Evolutionary conservation across 176 grass and related monocot genomes (phyloP), one percentile per base, ranked within the genome.

Genomic region (Raddia distichophylla): DNA sequence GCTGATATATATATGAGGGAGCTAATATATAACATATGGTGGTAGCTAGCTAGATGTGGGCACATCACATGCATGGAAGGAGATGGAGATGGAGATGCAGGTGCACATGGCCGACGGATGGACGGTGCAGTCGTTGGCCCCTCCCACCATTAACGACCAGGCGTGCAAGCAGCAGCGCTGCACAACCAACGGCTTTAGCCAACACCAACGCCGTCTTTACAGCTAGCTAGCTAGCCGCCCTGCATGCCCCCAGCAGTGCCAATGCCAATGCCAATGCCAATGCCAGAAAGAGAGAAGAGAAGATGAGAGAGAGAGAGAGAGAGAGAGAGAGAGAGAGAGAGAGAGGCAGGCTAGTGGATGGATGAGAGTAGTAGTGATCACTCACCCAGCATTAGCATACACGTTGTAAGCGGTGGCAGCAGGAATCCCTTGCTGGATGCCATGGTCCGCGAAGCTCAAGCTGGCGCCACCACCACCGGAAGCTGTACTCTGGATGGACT

Each of bases 91-190:
- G 35, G 63, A 56, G 85, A 77, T 62, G 86, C 86, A 83, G 57
- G 77, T 58, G 86, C 63, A 40, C 73, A 75, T 60, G 79, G 34
- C 44, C 3, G 65, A 66, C 47, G 78, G 69, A 86, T 89, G 87
- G 87, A 77, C 87, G 87, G 82, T 80, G 87, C 78, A 89, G 87
- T 72, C 16, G 65, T 63, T 67, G 87, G 83, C 87, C 83, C 87
- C 87, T 73, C 83, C 87, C 51, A 47, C 83, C 72, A 86, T 82
- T 82, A 89, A 73, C 87, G 83, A 77, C 33, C 78, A 82, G 44
- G 67, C 75, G 52, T 47, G 73, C 79, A 46, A 35, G 64, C 75
- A 69, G 72, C 4, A 18, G 15, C 61, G 18, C 27, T 27, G 27
- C 27, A 7, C 34, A 58, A 11, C 79, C 47, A 10, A 15, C 67